A percentile compares a stretch with the other conserved stretches of the same genome.
Conservation (phyloP, 2,329 filamentous ascomycete species). For the Calonectria pteridis region DNA sequence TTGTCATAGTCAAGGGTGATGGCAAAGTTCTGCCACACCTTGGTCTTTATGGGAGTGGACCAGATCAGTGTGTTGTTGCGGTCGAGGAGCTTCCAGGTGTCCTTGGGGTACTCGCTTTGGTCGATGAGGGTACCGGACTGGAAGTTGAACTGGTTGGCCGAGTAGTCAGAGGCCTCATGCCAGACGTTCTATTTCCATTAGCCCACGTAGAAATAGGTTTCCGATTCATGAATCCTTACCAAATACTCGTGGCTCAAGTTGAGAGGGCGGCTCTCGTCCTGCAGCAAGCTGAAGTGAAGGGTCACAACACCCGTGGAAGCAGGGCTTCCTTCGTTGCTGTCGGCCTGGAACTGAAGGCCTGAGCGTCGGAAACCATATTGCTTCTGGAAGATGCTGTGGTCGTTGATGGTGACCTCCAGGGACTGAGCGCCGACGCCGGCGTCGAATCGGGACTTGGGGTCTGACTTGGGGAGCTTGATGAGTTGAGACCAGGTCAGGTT, state of each 20-base stretch:
- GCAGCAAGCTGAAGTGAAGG: constrained; percentile 70
- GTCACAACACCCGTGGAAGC: constrained; percentile 67
- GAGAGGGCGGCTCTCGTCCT: constrained; percentile 63
- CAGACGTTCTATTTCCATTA: constrained; percentile 51
- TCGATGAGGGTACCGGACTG: constrained; percentile 67
- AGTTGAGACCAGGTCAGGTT: constrained; percentile 64
- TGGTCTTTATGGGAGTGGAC: constrained; percentile 61
- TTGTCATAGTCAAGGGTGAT: constrained; percentile 68
- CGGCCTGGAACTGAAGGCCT: constrained; percentile 37
- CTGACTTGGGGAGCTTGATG: constrained; percentile 56
- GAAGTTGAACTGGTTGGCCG: constrained; percentile 65
- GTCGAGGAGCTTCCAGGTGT: constrained; percentile 60
- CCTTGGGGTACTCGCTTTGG: constrained; percentile 45
- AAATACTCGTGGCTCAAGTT: constrained; percentile 74
- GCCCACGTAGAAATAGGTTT: background rate
- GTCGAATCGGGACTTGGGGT: constrained; percentile 51
- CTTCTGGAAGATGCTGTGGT: constrained; percentile 70
- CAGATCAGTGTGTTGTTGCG: constrained; percentile 65
- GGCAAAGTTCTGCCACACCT: constrained; percentile 72
- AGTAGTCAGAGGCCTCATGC: constrained; percentile 60
- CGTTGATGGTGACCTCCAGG: constrained; percentile 67
- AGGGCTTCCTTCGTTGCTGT: constrained; percentile 61
- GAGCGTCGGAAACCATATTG: constrained; percentile 73
- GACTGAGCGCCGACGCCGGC: constrained; percentile 57
- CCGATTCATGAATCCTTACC: constrained; percentile 43